Conservation (phyloP, 176 grass and related monocot species). For the Oryza nivara region DNA sequence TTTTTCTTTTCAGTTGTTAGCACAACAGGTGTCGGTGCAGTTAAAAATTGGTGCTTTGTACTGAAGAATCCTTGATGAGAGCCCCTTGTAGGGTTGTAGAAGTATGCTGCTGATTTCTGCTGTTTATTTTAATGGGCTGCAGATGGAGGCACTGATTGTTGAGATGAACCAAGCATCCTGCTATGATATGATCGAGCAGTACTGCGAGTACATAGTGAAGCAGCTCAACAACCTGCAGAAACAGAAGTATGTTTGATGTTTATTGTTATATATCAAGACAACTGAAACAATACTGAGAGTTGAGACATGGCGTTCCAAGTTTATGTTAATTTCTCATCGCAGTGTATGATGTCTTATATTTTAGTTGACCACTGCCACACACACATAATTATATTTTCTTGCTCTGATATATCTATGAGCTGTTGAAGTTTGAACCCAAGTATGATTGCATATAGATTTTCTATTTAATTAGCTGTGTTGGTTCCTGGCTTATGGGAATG, state of each 20-base stretch:
- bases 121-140: constrained; percentile 9
- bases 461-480: neutral
- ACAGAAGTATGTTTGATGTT: constrained; percentile 57
- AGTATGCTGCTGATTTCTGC: constrained; percentile 1
- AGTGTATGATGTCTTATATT: neutral
- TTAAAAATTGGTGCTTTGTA: neutral
- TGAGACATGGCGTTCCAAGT: constrained; percentile 14
- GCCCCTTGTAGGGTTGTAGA: neutral
- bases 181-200: constrained; percentile 88
- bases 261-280: constrained; percentile 6
- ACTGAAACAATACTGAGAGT: neutral
- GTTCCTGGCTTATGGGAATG: neutral
- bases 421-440: neutral
- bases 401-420: neutral
- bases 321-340: neutral
- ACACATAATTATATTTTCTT: neutral
- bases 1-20: neutral
- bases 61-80: neutral
- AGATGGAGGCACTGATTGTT: constrained; percentile 75
- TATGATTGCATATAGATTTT: neutral
- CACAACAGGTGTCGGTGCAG: neutral
- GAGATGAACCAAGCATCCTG: constrained; percentile 79
- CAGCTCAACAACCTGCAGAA: constrained; percentile 79
- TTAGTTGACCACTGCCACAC: constrained; percentile 5
- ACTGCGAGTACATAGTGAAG: constrained; percentile 67